Evolutionary conservation across 805 yeast genomes (phyloP).

Genomic region (Tetrapisispora pingtungensis): DNA sequence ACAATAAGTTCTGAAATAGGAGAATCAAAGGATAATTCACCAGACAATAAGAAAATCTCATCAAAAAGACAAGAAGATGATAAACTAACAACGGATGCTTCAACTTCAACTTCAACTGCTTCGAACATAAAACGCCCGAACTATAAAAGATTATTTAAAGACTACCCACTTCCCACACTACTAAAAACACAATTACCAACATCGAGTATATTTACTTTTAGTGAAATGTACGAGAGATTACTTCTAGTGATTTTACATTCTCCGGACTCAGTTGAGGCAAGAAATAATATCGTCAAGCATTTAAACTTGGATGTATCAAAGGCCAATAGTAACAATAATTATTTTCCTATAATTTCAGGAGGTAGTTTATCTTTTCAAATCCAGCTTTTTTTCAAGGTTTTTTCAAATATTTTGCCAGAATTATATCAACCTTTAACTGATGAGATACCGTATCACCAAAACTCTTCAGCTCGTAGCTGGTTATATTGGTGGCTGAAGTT

Average conservation of each 20-base stretch:
- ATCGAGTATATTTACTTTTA: conserved; percentile 39
- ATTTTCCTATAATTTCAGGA: conserved; percentile 28
- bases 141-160: conserved; percentile 14
- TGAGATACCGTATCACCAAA: conserved; percentile 60
- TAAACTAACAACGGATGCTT: neutral
- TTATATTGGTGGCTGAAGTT: conserved; percentile 90
- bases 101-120: neutral
- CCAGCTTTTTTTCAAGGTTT: conserved; percentile 43
- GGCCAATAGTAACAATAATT: conserved; percentile 9
- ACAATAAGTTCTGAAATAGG: neutral
- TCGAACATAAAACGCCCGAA: neutral
- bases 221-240: conserved; percentile 65
- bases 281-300: conserved; percentile 3
- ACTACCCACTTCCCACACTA: conserved; percentile 22
- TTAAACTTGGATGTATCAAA: conserved; percentile 1
- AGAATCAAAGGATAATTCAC: neutral
- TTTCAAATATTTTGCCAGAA: conserved; percentile 63
- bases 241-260: conserved; percentile 67
- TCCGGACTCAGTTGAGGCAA: conserved; percentile 38
- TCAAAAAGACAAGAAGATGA: neutral
- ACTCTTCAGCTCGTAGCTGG: conserved; percentile 54
- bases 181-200: conserved; percentile 15
- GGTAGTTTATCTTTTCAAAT: conserved; percentile 27
- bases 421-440: conserved; percentile 65
- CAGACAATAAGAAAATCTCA: neutral